Base-by-base conservation (phyloP, 164 flowering plant genomes). In the Cinnamomum chago region DNA sequence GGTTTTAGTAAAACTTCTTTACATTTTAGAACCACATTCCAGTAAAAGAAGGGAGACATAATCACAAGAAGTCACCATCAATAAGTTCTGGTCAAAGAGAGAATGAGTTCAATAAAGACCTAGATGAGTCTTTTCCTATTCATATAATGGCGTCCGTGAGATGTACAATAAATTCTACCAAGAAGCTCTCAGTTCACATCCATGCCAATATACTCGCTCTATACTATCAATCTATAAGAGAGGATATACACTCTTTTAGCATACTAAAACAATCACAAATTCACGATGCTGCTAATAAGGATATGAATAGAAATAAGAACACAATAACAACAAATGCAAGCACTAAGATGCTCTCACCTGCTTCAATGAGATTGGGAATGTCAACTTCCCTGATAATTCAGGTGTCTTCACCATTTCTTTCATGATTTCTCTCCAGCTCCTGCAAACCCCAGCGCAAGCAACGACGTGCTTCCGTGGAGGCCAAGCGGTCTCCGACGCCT, bases 361-460 rank as follows among this genome's bases (percentile, higher is more conserved):
- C 77, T 92, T 94, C 66, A 94, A 68, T 0, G 95, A 90, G 73
- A 94, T 91, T 1, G 98, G 98, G 66, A 94, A 94, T 17, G 98
- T 94, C 66, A 94, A 68, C 75, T 72, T 84, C 52, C 89, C 93
- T 23, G 93, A 92, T 50, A 86, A 30, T 67, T 90, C 94, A 1
- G 92, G 97, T 25, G 85, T 80, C 77, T 81, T 86, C 11, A 94
- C 98, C 66, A 92, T 84, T 74, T 92, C 98, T 80, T 86, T 90
- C 2, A 83, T 86, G 60, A 92, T 79, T 12, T 76, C 83, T 62
- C 98, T 84, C 98, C 98, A 94, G 50, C 85, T 89, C 77, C 88
- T 82, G 78, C 99, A 95, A 66, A 95, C 98, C 3, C 96, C 90
- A 20, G 92, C 97, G 75, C 97, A 93, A 20, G 88, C 92, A 55